Base-by-base conservation (phyloP, 2,329 filamentous ascomycete genomes). In the Microsporum ferrugineum region DNA sequence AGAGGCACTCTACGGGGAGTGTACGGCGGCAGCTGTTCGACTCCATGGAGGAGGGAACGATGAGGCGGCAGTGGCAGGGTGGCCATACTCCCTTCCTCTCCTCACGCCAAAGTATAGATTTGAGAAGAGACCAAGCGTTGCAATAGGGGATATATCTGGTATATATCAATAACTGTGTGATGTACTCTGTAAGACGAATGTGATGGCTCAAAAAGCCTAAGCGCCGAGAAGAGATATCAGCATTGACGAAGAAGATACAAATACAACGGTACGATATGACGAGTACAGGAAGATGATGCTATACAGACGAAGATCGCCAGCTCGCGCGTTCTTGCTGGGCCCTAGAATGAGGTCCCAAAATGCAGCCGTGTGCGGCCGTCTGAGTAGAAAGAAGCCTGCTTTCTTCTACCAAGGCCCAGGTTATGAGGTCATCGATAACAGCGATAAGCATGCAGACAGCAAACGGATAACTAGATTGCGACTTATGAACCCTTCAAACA, bases 11-110 rank as follows among this genome's bases (percentile, higher is more conserved):
- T 61, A 38, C 63, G 65, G n/a, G 65, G 65, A 10, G 65, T 63
- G 38, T 66, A 66, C 5, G 61, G 59, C 14, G 65, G 65, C 6
- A 65, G 59, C 43, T 62, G 64, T 49, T 66, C 65, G 14, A 63
- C 55, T 27, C 34, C 60, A 43, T 62, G 63, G 34, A 66, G 64
- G 12, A 66, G 59, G n/a, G 65, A 66, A 33, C 65, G 62, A 47
- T 63, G 59, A 33, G 65, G 55, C 8, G 57, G 59, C 27, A 65
- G 34, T 43, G 64, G 41, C 65, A 65, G 64, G 38, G 45, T 57
- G 29, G 34, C 55, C 36, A 57, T 57, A 31, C 51, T 55, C 51
- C 51, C 31, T 34, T 31, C 49, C 34, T 12, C 49, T 17, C 14
- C 12, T 29, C 14, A 8, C 12, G n/a, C 17, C 7, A 7, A 36